These are phyloP conservation scores for Coemansia asiatica DNA, from an alignment of 192 early-diverging fungal genomes.

Conservation along the genomic window DNA sequence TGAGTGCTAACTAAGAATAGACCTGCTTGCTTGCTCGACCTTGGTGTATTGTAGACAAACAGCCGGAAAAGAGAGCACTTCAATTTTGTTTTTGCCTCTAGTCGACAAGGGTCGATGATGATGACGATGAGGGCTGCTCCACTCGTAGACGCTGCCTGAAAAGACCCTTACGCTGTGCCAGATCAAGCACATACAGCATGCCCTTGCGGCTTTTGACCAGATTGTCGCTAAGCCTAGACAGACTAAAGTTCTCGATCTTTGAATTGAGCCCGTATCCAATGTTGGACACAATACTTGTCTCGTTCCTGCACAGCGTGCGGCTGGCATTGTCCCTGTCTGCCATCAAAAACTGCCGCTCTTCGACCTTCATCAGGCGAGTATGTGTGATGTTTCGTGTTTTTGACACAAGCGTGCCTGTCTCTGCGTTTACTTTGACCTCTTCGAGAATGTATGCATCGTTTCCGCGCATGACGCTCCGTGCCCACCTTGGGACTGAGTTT, in stretches of 20 bases:
- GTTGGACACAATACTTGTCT: constrained; percentile 84
- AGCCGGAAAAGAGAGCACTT: too few species aligned
- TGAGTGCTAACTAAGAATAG: neutral
- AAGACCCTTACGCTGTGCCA: constrained; percentile 51
- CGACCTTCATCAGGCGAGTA: constrained; percentile 87
- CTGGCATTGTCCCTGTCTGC: constrained; percentile 56
- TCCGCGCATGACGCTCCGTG: constrained; percentile 69
- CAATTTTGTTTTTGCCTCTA: too few species aligned
- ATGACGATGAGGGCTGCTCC: constrained; percentile 14
- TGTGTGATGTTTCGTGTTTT: constrained; percentile 89
- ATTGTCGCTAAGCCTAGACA: constrained; percentile 79
- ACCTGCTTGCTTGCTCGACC: neutral
- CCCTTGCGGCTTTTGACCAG: constrained; percentile 53
- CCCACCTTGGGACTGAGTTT: constrained; percentile 88
- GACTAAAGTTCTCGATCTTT: constrained; percentile 85
- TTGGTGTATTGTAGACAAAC: too few species aligned
- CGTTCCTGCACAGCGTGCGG: constrained; percentile 73
- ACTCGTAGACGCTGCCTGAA: constrained; percentile 35
- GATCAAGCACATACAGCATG: constrained; percentile 55
- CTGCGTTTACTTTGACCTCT: constrained; percentile 79
- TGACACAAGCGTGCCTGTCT: constrained; percentile 74
- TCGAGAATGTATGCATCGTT: constrained; percentile 91
- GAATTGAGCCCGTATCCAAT: constrained; percentile 82
- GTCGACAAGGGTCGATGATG: neutral
- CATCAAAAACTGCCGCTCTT: constrained; percentile 81